Conservation (phyloP, 345 rosid genomes). For the Nasturtium officinale region DNA sequence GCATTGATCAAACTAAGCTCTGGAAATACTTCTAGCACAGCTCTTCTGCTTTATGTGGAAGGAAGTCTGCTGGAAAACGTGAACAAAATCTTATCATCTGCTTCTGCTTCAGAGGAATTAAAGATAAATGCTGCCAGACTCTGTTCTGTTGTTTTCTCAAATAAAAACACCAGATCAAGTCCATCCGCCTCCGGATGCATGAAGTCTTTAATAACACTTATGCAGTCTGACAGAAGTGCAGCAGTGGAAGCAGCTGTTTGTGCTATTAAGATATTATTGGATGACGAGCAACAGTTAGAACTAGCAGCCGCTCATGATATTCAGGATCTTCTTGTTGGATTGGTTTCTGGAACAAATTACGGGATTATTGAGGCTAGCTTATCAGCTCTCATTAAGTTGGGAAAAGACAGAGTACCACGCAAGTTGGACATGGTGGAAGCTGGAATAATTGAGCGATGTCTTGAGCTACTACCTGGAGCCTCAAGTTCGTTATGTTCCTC, state of each 20-base stretch:
- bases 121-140: constrained; percentile 76
- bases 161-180: constrained; percentile 55
- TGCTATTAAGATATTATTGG: constrained; percentile 74
- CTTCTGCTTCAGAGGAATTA: constrained; percentile 64
- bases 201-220: constrained; percentile 60
- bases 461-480: constrained; percentile 67
- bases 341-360: constrained; percentile 65
- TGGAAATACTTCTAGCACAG: constrained; percentile 55
- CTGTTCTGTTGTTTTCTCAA: constrained; percentile 62
- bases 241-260: constrained; percentile 70
- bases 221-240: constrained; percentile 54
- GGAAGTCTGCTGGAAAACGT: constrained; percentile 67
- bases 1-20: constrained; percentile 73
- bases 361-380: constrained; percentile 72
- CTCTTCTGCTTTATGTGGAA: constrained; percentile 57
- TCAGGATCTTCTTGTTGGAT: constrained; percentile 66
- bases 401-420: constrained; percentile 74
- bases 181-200: constrained; percentile 66
- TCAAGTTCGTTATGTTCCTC: constrained; percentile 72
- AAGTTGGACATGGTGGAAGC: constrained; percentile 87
- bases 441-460: constrained; percentile 75
- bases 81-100: constrained; percentile 59
- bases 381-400: constrained; percentile 75
- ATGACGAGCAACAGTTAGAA: constrained; percentile 71
- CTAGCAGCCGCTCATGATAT: constrained; percentile 59